phyloP scores from a whole-genome alignment of 139 green algal species.

The Chlamydomonas sphaeroides region DNA sequence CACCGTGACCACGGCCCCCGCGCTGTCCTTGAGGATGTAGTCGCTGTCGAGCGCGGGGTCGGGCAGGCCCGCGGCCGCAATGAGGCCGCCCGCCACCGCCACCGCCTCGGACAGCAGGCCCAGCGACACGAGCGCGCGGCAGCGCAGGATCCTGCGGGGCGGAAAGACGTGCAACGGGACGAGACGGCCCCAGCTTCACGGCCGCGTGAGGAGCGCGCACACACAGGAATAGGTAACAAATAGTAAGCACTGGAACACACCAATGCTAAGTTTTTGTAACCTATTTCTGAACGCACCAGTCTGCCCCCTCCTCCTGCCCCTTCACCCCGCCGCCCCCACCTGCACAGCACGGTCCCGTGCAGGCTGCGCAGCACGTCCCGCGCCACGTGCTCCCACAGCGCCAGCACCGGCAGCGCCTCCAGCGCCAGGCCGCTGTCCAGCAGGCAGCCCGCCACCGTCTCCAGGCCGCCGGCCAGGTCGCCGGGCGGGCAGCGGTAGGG shows the following conservation, averaged over 20 bases:
- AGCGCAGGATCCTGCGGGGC: slow-evolving; percentile 48
- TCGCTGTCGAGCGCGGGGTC: slow-evolving; percentile 45
- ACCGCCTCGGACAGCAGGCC: slow-evolving; percentile 57
- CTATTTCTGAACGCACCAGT: no score
- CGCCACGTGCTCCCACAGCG: slow-evolving; percentile 66
- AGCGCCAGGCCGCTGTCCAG: slow-evolving; percentile 51
- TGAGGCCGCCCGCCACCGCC: slow-evolving; percentile 43
- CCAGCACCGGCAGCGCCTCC: slow-evolving; percentile 58
- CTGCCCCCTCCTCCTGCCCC: neutral
- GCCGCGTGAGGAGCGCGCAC: no score
- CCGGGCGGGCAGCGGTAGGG: slow-evolving; percentile 61
- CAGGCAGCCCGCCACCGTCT: slow-evolving; percentile 47
- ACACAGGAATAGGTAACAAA: no score
- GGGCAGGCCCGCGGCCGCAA: slow-evolving; percentile 51
- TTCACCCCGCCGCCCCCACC: slow-evolving; percentile 12
- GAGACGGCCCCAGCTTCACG: no score
- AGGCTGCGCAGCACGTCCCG: slow-evolving; percentile 47
- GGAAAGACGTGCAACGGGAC: no score
- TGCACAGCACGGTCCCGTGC: slow-evolving; percentile 40
- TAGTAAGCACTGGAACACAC: no score
- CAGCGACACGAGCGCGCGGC: slow-evolving; percentile 52
- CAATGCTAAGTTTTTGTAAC: no score
- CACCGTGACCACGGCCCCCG: slow-evolving; percentile 41
- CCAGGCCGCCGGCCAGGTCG: slow-evolving; percentile 59
- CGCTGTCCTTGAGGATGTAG: slow-evolving; percentile 45